Conservation (phyloP, 192 early-diverging fungal genomes). For the Gorgonomyces haynaldii region DNA sequence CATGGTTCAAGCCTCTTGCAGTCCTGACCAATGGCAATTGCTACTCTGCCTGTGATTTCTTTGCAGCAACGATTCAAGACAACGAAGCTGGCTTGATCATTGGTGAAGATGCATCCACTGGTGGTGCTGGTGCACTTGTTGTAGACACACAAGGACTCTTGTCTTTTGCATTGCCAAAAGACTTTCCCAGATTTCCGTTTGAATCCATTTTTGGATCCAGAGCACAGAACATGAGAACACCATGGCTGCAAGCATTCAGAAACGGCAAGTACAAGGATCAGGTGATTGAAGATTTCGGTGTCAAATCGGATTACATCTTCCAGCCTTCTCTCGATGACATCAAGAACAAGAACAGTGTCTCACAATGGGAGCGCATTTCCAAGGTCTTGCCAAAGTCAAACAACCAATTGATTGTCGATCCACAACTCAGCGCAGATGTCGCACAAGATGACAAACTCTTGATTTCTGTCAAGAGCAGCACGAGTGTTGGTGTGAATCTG, state of each 20-base stretch:
- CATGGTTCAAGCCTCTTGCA: constrained; percentile 13
- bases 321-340: constrained; percentile 7
- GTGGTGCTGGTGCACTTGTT: constrained; percentile 1
- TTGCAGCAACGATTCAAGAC: constrained; percentile 14
- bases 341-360: neutral
- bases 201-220: neutral
- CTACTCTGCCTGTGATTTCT: constrained; percentile 16
- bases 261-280: constrained; percentile 4
- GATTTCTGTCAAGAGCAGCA: no score
- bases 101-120: neutral
- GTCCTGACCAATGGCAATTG: constrained; percentile 10
- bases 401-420: no score
- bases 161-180: neutral
- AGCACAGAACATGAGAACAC: neutral
- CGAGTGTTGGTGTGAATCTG: no score
- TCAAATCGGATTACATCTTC: constrained; percentile 8
- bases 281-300: constrained; percentile 16
- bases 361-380: neutral
- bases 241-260: constrained; percentile 6
- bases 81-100: constrained; percentile 2
- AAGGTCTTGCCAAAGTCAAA: no score
- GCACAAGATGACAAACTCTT: no score
- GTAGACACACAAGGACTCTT: neutral
- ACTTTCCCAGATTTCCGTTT: neutral
- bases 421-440: no score